phyloP scores from a whole-genome alignment of 768 basidiomycete species.

The Strobilomyces dryophilus region DNA sequence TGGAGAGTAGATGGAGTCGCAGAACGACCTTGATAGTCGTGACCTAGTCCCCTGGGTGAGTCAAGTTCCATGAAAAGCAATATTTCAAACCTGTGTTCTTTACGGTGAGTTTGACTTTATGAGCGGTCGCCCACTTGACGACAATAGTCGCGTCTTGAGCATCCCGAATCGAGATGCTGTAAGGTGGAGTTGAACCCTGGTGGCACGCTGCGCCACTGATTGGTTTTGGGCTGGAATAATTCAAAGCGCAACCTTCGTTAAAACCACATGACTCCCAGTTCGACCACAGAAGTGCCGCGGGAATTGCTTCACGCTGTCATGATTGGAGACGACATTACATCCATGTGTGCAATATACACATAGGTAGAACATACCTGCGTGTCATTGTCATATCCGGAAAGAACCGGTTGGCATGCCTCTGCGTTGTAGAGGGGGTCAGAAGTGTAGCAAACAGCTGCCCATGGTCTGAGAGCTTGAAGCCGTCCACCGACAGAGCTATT shows the following conservation, averaged over 20 bases:
- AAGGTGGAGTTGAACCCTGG: constrained; percentile 22
- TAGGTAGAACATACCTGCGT: constrained; percentile 5
- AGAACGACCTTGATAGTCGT: constrained; percentile 22
- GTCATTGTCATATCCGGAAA: constrained; percentile 14
- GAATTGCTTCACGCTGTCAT: constrained; percentile 16
- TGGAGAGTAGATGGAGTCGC: constrained; percentile 23
- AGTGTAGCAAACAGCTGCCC: constrained; percentile 21
- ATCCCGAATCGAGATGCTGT: constrained; percentile 14
- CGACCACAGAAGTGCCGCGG: constrained; percentile 19
- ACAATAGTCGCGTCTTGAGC: constrained; percentile 20
- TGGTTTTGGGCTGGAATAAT: constrained; percentile 17
- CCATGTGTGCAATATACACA: background rate
- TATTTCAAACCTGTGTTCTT: constrained; percentile 20
- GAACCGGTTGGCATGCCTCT: constrained; percentile 13
- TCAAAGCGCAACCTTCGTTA: constrained; percentile 15
- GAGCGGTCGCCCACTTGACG: constrained; percentile 17
- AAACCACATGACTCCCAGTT: constrained; percentile 24
- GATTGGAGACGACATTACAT: background rate
- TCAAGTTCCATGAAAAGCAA: background rate
- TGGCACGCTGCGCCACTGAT: constrained; percentile 7
- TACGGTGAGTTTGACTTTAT: constrained; percentile 18
- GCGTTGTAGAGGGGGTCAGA: constrained; percentile 16
- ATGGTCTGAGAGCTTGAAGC: constrained; percentile 18
- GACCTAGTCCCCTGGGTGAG: constrained; percentile 10
- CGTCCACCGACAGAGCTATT: constrained; percentile 15